Conservation (phyloP, 208 protist species). For the Sergeia podlipaevii region DNA sequence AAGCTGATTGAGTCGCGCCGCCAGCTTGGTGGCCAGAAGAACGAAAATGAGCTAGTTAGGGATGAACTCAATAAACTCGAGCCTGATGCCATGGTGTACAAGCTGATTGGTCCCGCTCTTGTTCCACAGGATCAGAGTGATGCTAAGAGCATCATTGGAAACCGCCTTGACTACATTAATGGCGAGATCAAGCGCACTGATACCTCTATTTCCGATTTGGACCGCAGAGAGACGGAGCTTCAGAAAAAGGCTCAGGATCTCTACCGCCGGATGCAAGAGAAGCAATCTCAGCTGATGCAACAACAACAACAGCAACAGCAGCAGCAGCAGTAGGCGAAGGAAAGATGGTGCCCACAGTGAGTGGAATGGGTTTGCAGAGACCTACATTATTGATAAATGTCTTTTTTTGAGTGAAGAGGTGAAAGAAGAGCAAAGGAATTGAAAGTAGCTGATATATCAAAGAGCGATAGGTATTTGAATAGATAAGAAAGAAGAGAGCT, state of each 20-base stretch:
- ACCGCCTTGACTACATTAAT: slow-evolving; percentile 93
- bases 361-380: too few species aligned
- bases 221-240: slow-evolving; percentile 68
- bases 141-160: slow-evolving; percentile 87
- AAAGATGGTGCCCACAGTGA: too few species aligned
- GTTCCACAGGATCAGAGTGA: slow-evolving; percentile 92
- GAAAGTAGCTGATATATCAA: too few species aligned
- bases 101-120: slow-evolving; percentile 93
- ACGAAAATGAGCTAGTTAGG: slow-evolving; percentile 94
- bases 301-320: slow-evolving; percentile 62
- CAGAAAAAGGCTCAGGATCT: slow-evolving; percentile 75
- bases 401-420: too few species aligned
- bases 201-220: slow-evolving; percentile 68
- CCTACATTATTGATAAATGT: too few species aligned
- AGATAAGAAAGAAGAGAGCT: too few species aligned
- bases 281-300: slow-evolving; percentile 56
- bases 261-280: slow-evolving; percentile 84
- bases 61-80: slow-evolving; percentile 93
- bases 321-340: slow-evolving; percentile 15
- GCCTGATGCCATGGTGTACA: slow-evolving; percentile 89
- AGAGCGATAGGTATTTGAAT: too few species aligned
- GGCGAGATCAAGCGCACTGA: slow-evolving; percentile 85
- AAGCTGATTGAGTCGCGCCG: slow-evolving; percentile 81
- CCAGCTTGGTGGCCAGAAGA: slow-evolving; percentile 91
- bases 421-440: too few species aligned